Conservation (phyloP, 1,284 basidiomycete genomes). For the Moesziomyces sp. region DNA sequence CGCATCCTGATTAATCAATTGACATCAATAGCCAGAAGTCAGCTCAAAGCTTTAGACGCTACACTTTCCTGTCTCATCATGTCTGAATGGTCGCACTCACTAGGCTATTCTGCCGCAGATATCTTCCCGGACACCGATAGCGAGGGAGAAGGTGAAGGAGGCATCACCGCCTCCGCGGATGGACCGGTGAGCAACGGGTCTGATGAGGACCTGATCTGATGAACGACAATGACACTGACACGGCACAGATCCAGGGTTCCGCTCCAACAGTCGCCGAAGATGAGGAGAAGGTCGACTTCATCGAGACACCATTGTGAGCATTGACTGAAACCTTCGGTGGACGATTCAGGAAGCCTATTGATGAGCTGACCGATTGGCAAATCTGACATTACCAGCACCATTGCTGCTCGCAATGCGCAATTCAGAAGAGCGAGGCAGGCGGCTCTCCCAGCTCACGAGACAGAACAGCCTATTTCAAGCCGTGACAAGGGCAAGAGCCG, state of each 20-base stretch:
- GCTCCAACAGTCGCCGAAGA: conserved; percentile 9
- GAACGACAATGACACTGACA: conserved; percentile 2
- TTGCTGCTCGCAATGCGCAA: conserved; percentile 41
- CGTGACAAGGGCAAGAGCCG: background rate
- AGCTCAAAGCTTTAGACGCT: background rate
- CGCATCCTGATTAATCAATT: too few species aligned
- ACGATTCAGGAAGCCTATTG: background rate
- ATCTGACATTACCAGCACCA: conserved; percentile 17
- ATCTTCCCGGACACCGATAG: conserved; percentile 17
- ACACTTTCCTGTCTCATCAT: conserved; percentile 7
- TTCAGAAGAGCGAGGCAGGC: conserved; percentile 23
- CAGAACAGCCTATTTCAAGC: background rate
- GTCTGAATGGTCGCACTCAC: conserved; percentile 34
- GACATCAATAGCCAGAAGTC: too few species aligned
- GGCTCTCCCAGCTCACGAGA: background rate
- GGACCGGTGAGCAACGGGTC: background rate
- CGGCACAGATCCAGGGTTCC: background rate
- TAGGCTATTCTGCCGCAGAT: conserved; percentile 27
- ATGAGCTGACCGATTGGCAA: background rate
- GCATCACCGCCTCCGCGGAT: background rate
- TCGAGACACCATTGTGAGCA: conserved; percentile 43
- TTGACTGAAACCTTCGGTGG: too few species aligned
- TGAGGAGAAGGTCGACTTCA: conserved; percentile 32
- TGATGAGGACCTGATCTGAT: background rate
- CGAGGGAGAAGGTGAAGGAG: background rate